A percentile compares a stretch with the other conserved stretches of the same genome.
phyloP scores from a whole-genome alignment of 202 grass and related monocot genomes.

The Zoysia matrella region DNA sequence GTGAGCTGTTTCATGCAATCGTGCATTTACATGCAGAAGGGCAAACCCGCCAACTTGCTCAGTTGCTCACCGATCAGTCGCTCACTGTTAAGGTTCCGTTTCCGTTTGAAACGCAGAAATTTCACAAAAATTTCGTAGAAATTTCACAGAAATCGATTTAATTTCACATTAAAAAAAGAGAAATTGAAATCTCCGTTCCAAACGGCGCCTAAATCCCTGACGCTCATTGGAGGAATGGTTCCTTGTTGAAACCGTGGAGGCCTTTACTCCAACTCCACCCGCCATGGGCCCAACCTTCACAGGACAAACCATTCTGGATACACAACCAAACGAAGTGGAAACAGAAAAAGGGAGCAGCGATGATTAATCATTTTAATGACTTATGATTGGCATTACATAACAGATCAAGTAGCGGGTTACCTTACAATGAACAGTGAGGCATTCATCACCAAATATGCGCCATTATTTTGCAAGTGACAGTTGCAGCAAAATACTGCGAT shows the following conservation, averaged over 20 bases:
- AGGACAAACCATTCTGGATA: neutral
- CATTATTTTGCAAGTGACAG: conserved; percentile 22
- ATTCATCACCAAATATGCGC: neutral
- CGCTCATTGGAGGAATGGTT: too few relatives aligned
- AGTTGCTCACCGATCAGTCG: too few relatives aligned
- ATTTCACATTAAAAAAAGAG: too few relatives aligned
- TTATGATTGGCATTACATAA: neutral
- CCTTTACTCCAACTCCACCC: neutral
- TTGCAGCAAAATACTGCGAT: neutral
- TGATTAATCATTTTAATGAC: neutral
- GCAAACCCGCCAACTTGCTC: too few relatives aligned
- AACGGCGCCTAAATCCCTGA: too few relatives aligned
- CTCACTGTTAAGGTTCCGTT: too few relatives aligned
- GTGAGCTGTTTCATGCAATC: too few relatives aligned
- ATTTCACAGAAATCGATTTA: too few relatives aligned
- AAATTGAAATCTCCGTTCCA: too few relatives aligned
- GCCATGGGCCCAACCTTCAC: conserved; percentile 9
- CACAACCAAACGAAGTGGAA: neutral
- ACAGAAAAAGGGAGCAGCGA: neutral
- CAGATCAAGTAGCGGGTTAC: neutral
- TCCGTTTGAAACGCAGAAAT: too few relatives aligned
- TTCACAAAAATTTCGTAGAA: too few relatives aligned
- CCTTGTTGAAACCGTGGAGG: neutral
- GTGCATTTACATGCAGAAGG: too few relatives aligned
- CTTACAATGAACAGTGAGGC: neutral